A percentile compares a stretch with the other conserved stretches of the same genome.
phyloP scores from a whole-genome alignment of 2,329 filamentous ascomycete species.

The Neonectria faginata region DNA sequence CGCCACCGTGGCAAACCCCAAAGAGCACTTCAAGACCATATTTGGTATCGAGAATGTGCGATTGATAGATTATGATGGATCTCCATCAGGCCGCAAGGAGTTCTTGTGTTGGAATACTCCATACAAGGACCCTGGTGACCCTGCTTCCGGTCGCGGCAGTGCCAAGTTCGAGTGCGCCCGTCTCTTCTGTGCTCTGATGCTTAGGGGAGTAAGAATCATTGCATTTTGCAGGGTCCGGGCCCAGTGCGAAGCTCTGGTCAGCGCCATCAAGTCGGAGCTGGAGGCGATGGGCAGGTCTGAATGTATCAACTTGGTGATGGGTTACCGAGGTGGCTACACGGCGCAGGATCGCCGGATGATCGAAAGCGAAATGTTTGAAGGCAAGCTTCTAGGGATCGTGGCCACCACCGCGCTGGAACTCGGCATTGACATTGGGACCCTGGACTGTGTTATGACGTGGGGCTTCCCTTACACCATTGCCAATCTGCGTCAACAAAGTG shows the following conservation, averaged over 20 bases:
- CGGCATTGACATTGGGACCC: constrained; percentile 92
- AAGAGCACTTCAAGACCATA: constrained; percentile 92
- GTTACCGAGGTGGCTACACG: constrained; percentile 94
- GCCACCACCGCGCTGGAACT: constrained; percentile 94
- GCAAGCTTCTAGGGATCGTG: constrained; percentile 90
- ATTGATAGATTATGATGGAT: constrained; percentile 91
- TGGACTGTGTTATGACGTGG: constrained; percentile 93
- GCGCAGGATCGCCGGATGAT: constrained; percentile 89
- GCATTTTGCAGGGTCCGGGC: constrained; percentile 91
- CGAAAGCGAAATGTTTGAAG: constrained; percentile 96
- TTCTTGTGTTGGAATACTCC: constrained; percentile 99
- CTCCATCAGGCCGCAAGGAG: constrained; percentile 89
- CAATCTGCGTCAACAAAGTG: constrained; percentile 94
- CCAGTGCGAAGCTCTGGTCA: constrained; percentile 86
- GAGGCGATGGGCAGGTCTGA: constrained; percentile 78
- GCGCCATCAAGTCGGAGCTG: constrained; percentile 83
- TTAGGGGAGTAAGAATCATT: constrained; percentile 90
- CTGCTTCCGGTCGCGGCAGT: constrained; percentile 86
- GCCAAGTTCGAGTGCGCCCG: constrained; percentile 87
- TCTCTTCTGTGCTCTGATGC: constrained; percentile 88
- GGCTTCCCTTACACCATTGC: constrained; percentile 97
- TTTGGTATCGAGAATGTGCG: constrained; percentile 87
- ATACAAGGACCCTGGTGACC: constrained; percentile 88
- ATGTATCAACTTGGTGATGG: constrained; percentile 86
- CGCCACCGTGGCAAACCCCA: constrained; percentile 93